Conservation (phyloP, 805 yeast genomes). For the Candida loeiensis region DNA sequence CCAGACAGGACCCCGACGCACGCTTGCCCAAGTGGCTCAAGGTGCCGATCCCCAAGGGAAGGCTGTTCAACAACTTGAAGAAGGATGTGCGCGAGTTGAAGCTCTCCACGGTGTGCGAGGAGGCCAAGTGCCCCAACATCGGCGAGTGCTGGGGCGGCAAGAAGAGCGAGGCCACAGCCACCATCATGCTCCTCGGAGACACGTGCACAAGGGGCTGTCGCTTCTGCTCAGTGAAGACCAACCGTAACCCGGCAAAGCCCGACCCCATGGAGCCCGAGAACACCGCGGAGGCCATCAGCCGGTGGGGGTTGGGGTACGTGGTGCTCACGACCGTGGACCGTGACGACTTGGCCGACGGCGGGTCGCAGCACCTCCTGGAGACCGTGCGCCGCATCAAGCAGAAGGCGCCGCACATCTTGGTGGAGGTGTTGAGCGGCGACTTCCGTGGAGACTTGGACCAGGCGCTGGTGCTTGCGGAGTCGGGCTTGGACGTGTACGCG, state of each 20-base stretch:
- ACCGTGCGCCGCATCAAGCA: constrained; percentile 81
- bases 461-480: constrained; percentile 74
- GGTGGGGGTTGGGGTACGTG: constrained; percentile 98
- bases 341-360: constrained; percentile 92
- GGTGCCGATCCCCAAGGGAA: constrained; percentile 96
- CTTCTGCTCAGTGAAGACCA: constrained; percentile 94
- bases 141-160: constrained; percentile 99
- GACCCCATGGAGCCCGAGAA: constrained; percentile 97
- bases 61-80: constrained; percentile 73
- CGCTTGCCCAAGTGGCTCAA: constrained; percentile 91
- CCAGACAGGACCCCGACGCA: constrained; percentile 62
- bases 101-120: constrained; percentile 95
- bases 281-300: constrained; percentile 93
- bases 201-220: constrained; percentile 99
- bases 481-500: constrained; percentile 94
- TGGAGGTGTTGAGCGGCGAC: constrained; percentile 93
- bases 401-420: constrained; percentile 86
- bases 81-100: constrained; percentile 84
- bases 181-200: constrained; percentile 97
- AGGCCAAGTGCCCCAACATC: constrained; percentile 98
- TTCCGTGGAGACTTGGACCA: constrained; percentile 84
- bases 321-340: constrained; percentile 97
- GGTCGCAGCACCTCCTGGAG: constrained; percentile 83
- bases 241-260: constrained; percentile 78
- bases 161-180: constrained; percentile 91